Conservation (phyloP, 164 flowering plant genomes). For the Magnolia sinica region DNA sequence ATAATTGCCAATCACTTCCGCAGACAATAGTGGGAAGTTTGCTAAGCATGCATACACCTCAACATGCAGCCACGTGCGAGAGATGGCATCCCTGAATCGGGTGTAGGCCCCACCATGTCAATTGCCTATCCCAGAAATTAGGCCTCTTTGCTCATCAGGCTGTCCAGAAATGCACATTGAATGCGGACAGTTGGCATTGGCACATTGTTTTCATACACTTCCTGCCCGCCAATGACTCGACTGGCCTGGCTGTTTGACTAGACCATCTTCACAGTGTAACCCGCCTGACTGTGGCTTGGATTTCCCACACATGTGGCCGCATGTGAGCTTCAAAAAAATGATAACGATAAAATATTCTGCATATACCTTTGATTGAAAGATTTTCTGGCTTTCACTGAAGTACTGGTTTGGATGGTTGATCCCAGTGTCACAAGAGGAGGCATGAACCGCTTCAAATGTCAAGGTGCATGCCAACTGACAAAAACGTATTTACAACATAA, state of each 20-base stretch:
- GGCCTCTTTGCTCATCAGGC: too few relatives aligned
- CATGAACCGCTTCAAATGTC: constrained; percentile 87
- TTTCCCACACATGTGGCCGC: background rate
- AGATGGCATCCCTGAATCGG: too few relatives aligned
- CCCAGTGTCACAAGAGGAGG: constrained; percentile 74
- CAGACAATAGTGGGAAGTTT: background rate
- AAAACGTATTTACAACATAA: background rate
- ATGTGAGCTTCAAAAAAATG: background rate
- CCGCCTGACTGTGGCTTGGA: background rate
- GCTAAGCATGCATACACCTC: background rate
- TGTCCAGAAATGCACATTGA: too few relatives aligned
- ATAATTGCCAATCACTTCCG: background rate
- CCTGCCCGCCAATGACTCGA: background rate
- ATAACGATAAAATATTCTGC: background rate
- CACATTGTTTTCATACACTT: background rate
- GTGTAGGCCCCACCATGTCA: background rate
- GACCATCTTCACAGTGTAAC: background rate
- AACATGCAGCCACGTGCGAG: background rate
- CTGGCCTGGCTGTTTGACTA: background rate
- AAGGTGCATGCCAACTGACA: constrained; percentile 92
- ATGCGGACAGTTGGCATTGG: too few relatives aligned
- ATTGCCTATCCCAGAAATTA: background rate
- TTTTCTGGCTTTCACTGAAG: constrained; percentile 79
- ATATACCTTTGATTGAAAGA: constrained; percentile 52
- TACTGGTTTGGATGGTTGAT: constrained; percentile 97